A percentile compares a stretch with the other conserved stretches of the same genome.
These are phyloP conservation scores for Pseudopyricularia cyperi DNA, from an alignment of 2,329 filamentous ascomycete species.

Conservation along the genomic window DNA sequence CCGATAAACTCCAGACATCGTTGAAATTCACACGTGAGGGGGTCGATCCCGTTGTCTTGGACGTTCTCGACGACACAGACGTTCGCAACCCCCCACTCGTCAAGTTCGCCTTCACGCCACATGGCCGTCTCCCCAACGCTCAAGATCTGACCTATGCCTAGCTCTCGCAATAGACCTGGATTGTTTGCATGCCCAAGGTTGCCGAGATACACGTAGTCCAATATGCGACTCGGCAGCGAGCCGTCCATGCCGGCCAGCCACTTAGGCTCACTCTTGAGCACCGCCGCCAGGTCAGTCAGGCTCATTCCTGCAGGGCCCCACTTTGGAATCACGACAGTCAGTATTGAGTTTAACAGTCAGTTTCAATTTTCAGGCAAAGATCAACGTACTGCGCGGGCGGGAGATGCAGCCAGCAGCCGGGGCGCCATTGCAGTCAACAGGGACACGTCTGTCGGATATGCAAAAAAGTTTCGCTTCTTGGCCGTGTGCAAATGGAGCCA, in stretches of 20 bases:
- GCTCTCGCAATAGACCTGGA: slow-evolving; percentile 60
- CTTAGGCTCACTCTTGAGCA: slow-evolving; percentile 49
- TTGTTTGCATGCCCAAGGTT: slow-evolving; percentile 93
- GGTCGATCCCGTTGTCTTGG: slow-evolving; percentile 94
- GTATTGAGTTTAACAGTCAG: no score
- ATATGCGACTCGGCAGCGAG: slow-evolving; percentile 74
- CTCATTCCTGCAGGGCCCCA: slow-evolving; percentile 33
- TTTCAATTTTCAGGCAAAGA: no score
- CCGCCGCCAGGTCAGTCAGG: slow-evolving; percentile 35
- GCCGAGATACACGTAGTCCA: slow-evolving; percentile 92
- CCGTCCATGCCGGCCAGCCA: slow-evolving; percentile 83
- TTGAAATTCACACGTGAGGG: slow-evolving; percentile 73
- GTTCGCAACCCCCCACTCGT: slow-evolving; percentile 65
- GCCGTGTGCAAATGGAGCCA: slow-evolving; percentile 77
- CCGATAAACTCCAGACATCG: slow-evolving; percentile 85
- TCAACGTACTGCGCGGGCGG: no score
- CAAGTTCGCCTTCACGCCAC: slow-evolving; percentile 61
- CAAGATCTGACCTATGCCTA: slow-evolving; percentile 79
- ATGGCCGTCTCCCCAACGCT: slow-evolving; percentile 82
- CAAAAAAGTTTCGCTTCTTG: slow-evolving; percentile 86
- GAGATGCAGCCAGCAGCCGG: slow-evolving; percentile 61
- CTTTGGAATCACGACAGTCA: no score
- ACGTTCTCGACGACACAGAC: slow-evolving; percentile 72
- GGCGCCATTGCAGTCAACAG: slow-evolving; percentile 66
- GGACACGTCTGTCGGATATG: slow-evolving; percentile 80